Conservation (phyloP, 768 basidiomycete genomes). For the Tylopilus balloui region DNA sequence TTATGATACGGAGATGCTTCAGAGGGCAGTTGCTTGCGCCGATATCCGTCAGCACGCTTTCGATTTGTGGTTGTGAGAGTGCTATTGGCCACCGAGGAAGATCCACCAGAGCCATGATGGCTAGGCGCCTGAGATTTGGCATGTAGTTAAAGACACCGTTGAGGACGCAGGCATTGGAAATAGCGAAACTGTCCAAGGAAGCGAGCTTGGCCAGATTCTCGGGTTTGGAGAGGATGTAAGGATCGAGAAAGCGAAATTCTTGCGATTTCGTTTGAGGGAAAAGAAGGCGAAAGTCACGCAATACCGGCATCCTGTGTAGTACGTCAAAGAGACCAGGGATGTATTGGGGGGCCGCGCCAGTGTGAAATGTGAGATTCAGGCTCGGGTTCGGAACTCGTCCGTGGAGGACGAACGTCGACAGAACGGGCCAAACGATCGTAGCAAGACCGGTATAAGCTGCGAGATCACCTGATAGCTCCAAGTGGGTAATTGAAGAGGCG, state of each 20-base stretch:
- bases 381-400: slow-evolving; percentile 24
- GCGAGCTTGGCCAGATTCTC: slow-evolving; percentile 28
- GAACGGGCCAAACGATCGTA: slow-evolving; percentile 29
- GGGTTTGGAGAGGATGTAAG: slow-evolving; percentile 15
- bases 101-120: slow-evolving; percentile 33
- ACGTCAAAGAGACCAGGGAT: slow-evolving; percentile 25
- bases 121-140: slow-evolving; percentile 26
- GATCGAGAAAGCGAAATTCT: slow-evolving; percentile 28
- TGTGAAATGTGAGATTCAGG: slow-evolving; percentile 13
- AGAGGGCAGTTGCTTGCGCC: slow-evolving; percentile 31
- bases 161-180: slow-evolving; percentile 34
- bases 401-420: slow-evolving; percentile 30
- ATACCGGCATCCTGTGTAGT: slow-evolving; percentile 27
- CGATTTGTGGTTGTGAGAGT: slow-evolving; percentile 32
- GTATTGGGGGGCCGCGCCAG: slow-evolving; percentile 2
- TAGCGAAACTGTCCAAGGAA: slow-evolving; percentile 32
- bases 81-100: slow-evolving; percentile 36
- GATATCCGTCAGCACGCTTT: slow-evolving; percentile 26
- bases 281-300: slow-evolving; percentile 30
- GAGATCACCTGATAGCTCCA: slow-evolving; percentile 31
- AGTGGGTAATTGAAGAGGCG: slow-evolving; percentile 26
- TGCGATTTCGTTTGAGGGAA: slow-evolving; percentile 28
- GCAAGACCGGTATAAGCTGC: slow-evolving; percentile 26
- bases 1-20: slow-evolving; percentile 32
- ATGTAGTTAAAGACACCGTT: slow-evolving; percentile 29